Evolutionary conservation across 371 early-diverging fungal genomes (phyloP).

Genomic region (Rhizopus microsporus): DNA sequence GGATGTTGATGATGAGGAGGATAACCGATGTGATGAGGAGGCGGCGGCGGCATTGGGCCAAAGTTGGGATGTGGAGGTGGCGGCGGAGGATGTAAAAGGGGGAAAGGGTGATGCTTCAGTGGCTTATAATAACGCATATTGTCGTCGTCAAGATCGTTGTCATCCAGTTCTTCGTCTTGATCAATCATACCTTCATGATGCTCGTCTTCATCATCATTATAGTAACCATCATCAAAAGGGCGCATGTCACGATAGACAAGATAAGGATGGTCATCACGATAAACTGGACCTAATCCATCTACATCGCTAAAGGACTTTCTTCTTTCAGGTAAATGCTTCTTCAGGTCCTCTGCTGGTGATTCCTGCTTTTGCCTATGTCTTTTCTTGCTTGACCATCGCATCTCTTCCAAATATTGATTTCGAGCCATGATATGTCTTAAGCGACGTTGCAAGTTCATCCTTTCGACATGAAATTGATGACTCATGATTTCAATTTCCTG

Average conservation of each 20-base stretch:
- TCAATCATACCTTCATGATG: background rate
- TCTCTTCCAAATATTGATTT: slow-evolving; percentile 19
- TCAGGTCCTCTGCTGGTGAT: background rate
- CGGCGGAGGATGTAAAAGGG: slow-evolving; percentile 1
- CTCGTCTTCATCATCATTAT: slow-evolving; percentile 3
- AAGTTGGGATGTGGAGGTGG: slow-evolving; percentile 9
- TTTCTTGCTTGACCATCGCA: background rate
- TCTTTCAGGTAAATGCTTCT: background rate
- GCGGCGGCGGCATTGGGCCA: slow-evolving; percentile 11
- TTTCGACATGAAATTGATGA: slow-evolving; percentile 17
- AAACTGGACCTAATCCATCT: background rate
- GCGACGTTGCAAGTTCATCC: slow-evolving; percentile 16
- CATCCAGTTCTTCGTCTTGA: slow-evolving; percentile 11
- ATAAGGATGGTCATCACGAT: slow-evolving; percentile 7
- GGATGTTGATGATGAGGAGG: slow-evolving; percentile 4
- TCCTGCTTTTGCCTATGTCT: slow-evolving; percentile 1
- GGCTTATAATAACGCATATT: background rate
- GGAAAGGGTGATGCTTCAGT: background rate
- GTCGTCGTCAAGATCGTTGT: slow-evolving; percentile 4
- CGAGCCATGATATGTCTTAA: slow-evolving; percentile 17
- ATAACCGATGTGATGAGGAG: slow-evolving; percentile 9
- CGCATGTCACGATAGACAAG: background rate
- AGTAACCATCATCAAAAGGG: background rate
- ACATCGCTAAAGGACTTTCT: background rate
- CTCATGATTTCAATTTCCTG: slow-evolving; percentile 7